Evolutionary conservation across 1,284 basidiomycete species (phyloP), one percentile per base, ranked within the genome.

Genomic region (Pulchroboletus neoregius): DNA sequence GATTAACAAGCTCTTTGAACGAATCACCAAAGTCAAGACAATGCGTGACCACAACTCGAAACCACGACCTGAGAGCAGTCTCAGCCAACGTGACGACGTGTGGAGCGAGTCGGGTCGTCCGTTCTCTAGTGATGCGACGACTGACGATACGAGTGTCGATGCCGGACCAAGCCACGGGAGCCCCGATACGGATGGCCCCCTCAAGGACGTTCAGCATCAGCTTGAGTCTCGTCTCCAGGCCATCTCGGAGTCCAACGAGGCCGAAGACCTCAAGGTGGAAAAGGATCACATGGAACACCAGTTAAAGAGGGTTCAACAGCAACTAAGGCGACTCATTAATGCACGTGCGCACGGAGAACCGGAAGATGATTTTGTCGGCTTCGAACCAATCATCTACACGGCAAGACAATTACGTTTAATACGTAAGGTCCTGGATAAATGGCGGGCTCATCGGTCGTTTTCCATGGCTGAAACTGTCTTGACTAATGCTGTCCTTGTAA

Each of bases 271-370:
- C 39, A 86, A 86, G 55, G 80, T 84, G 24, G 91, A 96, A 69
- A 94, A 92, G 70, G 87, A 89, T 39, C 87, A 93, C 66, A 88
- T 95, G 84, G 84, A 94, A 55, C 83, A 86, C 52, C 91, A 94
- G 65, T 74, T 96, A 45, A 79, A 79, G 60, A 71, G 87, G 32
- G 83, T 96, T 45, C 85, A 88, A 51, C 76, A 72, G 41, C 90
- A 93, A 64, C 89, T 96, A 79, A 87, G 78, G 65, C 79, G 89
- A 24, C 73, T 93, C 35, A 75, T 91, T 51, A 82, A 90, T 55
- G 84, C 90, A 10, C 79, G 91, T 31, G 82, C 89, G 3, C 77
- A 85, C 39, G 88, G 87, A 11, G 82, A 90, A 55, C 73, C 75
- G 22, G 87, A 89, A 43, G 63, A 75, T 22, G 79, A 78, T 22